phyloP scores from a whole-genome alignment of 1,284 basidiomycete species.

The Cryptococcus jaspeensis region DNA sequence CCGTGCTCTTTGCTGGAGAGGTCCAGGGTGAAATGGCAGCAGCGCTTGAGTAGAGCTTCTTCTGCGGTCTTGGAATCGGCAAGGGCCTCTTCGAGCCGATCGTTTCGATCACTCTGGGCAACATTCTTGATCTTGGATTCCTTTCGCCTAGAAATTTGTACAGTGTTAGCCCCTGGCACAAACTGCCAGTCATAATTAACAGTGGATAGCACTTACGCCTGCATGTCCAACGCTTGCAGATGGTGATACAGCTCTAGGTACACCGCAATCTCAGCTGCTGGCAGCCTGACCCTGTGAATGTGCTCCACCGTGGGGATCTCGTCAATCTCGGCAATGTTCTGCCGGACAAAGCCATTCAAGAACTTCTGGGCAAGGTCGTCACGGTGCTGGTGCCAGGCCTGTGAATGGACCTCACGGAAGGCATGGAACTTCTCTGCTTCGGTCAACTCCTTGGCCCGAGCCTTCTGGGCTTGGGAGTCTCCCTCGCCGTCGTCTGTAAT shows the following conservation, averaged over 20 bases:
- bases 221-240: conserved; percentile 59
- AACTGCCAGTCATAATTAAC: too few relatives aligned
- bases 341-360: conserved; percentile 78
- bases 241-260: conserved; percentile 96
- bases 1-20: conserved; percentile 61
- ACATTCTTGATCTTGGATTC: conserved; percentile 64
- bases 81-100: conserved; percentile 77
- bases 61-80: conserved; percentile 88
- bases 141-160: conserved; percentile 70
- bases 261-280: conserved; percentile 90
- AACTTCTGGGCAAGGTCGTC: conserved; percentile 80
- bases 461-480: conserved; percentile 69
- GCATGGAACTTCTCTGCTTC: conserved; percentile 92
- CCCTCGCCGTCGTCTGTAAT: conserved; percentile 86
- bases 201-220: conserved; percentile 32
- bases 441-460: conserved; percentile 77
- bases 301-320: conserved; percentile 80
- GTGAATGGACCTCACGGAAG: conserved; percentile 87
- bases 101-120: conserved; percentile 74
- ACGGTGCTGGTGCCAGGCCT: conserved; percentile 87
- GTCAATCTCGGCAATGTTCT: conserved; percentile 96
- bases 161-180: too few relatives aligned
- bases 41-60: conserved; percentile 86
- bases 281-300: conserved; percentile 68
- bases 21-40: conserved; percentile 82